Conservation (phyloP, 352 stramenopile genomes). For the Phytophthora cryptogea region DNA sequence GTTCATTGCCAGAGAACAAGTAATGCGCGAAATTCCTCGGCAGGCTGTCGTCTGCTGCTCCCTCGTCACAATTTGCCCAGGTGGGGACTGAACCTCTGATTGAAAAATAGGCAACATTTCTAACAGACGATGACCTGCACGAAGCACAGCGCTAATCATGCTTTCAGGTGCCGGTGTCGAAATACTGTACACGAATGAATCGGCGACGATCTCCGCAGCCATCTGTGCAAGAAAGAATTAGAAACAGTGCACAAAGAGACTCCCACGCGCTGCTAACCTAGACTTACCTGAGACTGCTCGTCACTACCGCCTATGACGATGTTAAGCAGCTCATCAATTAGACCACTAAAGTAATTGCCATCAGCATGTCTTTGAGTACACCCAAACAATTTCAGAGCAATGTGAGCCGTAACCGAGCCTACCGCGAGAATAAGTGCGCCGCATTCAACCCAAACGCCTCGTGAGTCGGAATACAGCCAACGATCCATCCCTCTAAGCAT, state of each 20-base stretch:
- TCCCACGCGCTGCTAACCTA: not conserved
- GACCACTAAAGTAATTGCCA: conserved; percentile 24
- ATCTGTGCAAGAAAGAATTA: conserved; percentile 37
- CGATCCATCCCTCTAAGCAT: conserved; percentile 70
- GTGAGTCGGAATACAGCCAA: conserved; percentile 54
- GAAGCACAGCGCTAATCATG: conserved; percentile 37
- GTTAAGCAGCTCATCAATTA: conserved; percentile 51
- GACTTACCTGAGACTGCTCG: conserved; percentile 47
- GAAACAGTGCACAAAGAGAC: not conserved
- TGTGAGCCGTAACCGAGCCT: not conserved
- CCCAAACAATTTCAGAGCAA: not conserved
- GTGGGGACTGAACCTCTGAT: conserved; percentile 1
- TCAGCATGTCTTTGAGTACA: not conserved
- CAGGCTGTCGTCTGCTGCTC: conserved; percentile 38
- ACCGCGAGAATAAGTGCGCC: conserved; percentile 44
- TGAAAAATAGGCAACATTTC: conserved; percentile 31
- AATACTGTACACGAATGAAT: conserved; percentile 51
- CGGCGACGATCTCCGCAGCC: conserved; percentile 60
- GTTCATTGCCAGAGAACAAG: conserved; percentile 52
- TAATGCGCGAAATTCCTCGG: conserved; percentile 45
- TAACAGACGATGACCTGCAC: conserved; percentile 33
- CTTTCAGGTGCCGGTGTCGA: conserved; percentile 17
- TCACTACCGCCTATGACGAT: conserved; percentile 37
- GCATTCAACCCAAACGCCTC: conserved; percentile 56
- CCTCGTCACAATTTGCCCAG: conserved; percentile 11